Conservation (phyloP, 1,284 basidiomycete species). For the Rhodotorula sp. region DNA sequence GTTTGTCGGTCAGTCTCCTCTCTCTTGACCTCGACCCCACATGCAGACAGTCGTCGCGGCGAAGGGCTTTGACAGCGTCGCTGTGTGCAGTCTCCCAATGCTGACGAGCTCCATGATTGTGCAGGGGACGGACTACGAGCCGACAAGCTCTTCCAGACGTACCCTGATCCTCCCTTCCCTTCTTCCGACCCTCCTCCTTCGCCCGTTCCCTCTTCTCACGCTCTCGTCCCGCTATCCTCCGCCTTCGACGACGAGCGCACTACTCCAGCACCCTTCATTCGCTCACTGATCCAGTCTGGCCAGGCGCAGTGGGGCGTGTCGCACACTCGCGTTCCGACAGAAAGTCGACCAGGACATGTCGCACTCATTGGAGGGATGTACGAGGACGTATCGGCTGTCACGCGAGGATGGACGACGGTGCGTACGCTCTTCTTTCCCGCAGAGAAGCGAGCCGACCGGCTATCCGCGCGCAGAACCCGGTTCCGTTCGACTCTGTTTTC, state of each 20-base stretch:
- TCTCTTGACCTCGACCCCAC: background rate
- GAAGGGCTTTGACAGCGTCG: background rate
- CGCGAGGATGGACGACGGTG: conserved; percentile 57
- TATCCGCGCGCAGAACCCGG: conserved; percentile 79
- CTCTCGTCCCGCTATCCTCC: background rate
- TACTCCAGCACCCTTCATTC: conserved; percentile 73
- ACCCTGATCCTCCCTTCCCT: conserved; percentile 60
- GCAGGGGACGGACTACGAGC: conserved; percentile 76
- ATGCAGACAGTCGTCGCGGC: too few relatives aligned
- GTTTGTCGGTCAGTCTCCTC: conserved; percentile 53
- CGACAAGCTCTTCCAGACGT: conserved; percentile 69
- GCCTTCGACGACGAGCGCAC: conserved; percentile 36
- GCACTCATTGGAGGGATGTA: conserved; percentile 91
- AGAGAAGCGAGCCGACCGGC: background rate
- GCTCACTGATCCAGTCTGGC: conserved; percentile 62
- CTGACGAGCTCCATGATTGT: background rate
- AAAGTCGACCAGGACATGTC: conserved; percentile 80
- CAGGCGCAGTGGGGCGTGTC: conserved; percentile 75
- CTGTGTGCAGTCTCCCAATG: background rate
- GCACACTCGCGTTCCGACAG: conserved; percentile 83
- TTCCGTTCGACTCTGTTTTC: conserved; percentile 85
- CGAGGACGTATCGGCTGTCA: conserved; percentile 86
- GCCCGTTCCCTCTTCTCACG: conserved; percentile 2
- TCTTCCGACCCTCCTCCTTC: conserved; percentile 51
- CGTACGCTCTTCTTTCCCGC: background rate